phyloP scores from a whole-genome alignment of 2,329 filamentous ascomycete species.

The Fusarium guadeloupense region DNA sequence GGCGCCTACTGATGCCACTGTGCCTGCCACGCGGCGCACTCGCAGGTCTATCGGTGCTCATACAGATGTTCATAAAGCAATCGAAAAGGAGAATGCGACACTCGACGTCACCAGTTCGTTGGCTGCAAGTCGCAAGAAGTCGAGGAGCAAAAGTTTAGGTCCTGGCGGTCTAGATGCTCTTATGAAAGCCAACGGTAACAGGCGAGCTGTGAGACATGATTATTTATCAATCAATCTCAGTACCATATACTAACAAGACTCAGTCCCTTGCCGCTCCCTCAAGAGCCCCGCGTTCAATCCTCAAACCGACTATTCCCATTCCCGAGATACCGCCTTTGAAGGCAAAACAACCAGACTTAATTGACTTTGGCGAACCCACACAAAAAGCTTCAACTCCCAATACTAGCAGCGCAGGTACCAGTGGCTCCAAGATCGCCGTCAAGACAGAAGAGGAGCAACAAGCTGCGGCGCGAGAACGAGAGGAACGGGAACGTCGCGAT shows the following conservation, averaged over 20 bases:
- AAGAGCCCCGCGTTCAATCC: constrained; percentile 71
- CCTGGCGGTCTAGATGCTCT: constrained; percentile 88
- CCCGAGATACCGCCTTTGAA: constrained; percentile 74
- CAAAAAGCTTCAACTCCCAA: constrained; percentile 19
- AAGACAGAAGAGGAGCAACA: constrained; percentile 77
- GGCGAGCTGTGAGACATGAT: constrained; percentile 72
- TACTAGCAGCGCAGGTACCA: constrained; percentile 38
- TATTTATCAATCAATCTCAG: background rate
- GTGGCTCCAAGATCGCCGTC: constrained; percentile 67
- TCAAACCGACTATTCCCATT: constrained; percentile 80
- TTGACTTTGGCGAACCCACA: constrained; percentile 27
- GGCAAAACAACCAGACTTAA: constrained; percentile 35
- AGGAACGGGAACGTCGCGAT: constrained; percentile 80
- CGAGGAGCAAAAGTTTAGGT: constrained; percentile 94
- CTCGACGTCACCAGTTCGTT: constrained; percentile 67
- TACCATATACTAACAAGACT: constrained; percentile 28
- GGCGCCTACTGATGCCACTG: constrained; percentile 54
- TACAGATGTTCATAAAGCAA: constrained; percentile 60
- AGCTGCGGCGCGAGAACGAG: constrained; percentile 73
- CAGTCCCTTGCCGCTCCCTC: constrained; percentile 66
- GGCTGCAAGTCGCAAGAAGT: constrained; percentile 70
- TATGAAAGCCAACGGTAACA: constrained; percentile 78
- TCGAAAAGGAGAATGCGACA: constrained; percentile 83
- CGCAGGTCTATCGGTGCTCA: constrained; percentile 77
- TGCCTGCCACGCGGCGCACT: constrained; percentile 65